Conservation (phyloP, 179 eudicot species). For the Nepenthes alata region DNA sequence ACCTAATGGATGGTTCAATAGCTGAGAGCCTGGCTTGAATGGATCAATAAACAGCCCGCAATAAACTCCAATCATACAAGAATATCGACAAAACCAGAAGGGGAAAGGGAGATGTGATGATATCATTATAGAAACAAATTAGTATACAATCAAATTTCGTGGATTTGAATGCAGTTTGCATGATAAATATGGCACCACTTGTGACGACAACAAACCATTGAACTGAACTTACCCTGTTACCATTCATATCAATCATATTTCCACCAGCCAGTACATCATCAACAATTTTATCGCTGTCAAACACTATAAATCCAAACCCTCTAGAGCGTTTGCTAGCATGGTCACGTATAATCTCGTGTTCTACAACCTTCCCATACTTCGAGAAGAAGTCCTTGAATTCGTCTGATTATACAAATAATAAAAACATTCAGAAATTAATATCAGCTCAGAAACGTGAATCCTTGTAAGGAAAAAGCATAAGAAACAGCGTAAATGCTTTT, state of each 20-base stretch:
- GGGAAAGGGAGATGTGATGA: background rate
- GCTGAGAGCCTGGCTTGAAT: background rate
- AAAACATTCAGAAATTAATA: background rate
- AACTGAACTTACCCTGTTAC: constrained; percentile 62
- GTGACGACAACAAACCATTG: background rate
- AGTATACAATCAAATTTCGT: background rate
- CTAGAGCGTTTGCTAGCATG: constrained; percentile 80
- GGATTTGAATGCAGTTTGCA: background rate
- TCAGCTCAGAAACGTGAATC: background rate
- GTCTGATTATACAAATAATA: constrained; percentile 20
- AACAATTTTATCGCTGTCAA: constrained; percentile 68
- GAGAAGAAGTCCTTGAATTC: constrained; percentile 77
- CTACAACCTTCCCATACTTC: constrained; percentile 66
- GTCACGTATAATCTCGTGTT: constrained; percentile 82
- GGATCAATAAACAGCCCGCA: background rate
- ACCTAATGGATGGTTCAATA: constrained; percentile 26
- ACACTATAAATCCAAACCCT: constrained; percentile 82
- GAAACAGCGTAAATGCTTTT: no score
- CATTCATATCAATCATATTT: constrained; percentile 80
- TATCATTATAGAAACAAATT: no score
- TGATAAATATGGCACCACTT: background rate
- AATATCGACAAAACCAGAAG: background rate
- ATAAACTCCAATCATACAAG: background rate
- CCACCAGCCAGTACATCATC: constrained; percentile 62
- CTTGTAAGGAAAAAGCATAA: no score